Evolutionary conservation across 768 basidiomycete species (phyloP), one percentile per base, ranked within the genome.

Genomic region (Leccinum truebloodii): DNA sequence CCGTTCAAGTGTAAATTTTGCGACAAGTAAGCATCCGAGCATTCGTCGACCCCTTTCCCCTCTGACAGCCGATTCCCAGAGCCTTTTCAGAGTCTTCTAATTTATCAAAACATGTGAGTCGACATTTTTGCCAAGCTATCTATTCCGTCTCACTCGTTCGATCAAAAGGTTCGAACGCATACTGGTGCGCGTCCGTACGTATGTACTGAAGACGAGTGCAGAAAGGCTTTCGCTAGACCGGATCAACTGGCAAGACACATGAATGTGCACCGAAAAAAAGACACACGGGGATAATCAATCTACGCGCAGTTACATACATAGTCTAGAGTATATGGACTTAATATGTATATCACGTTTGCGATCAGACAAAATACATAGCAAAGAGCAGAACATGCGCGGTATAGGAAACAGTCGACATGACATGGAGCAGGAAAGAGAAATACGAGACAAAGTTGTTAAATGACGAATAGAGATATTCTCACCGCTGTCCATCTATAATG

Each of bases 31-130:
- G 41, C n/a, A 20, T 39, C 16, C 7, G 62, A 55, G 82, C 34
- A 35, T 62, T n/a, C 10, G 52, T 16, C 34, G 10, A 35, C 20
- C 37, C 13, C 22, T 30, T 1, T 6, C 2, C 39, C 18, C 26
- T 30, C 28, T 67, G 48, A 59, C 55, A 39, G 30, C 12, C 18
- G 3, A 34, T 35, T 26, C 14, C 6, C 54, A 94, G 92, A 67
- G 90, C 90, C 2, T 97, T 98, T 67, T 83, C 94, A 1, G 95
- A 98, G 73, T 94, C 94, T 16, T 96, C 94, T 3, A 97, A 97
- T 76, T 78, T 92, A 54, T 94, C 90, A 20, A 96, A 91, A 79
- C 94, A 90, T 77, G 93, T 95, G 69, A 67, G 89, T 78, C n/a
- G n/a, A 44, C 46, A 51, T 28, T 4, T n/a, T 13, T n/a, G 6